These are phyloP conservation scores for Sonneratia caseolaris DNA, from an alignment of 345 rosid genomes.

Conservation along the genomic window DNA sequence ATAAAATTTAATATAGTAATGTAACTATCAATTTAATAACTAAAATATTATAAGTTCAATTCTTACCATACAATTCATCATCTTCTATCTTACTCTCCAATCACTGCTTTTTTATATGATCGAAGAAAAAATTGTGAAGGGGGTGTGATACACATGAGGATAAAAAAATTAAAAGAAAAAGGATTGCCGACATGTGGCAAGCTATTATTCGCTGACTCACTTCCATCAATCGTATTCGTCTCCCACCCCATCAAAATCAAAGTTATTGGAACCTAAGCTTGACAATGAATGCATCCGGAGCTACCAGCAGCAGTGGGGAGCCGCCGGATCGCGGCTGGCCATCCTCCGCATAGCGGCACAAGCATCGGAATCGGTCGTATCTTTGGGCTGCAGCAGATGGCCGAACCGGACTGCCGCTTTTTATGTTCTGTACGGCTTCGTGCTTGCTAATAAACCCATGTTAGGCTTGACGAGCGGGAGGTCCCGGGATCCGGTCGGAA, in stretches of 20 bases:
- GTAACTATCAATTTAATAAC: no score
- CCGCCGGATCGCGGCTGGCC: background rate
- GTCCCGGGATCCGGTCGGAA: no score
- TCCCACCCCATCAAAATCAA: background rate
- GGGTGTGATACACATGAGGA: no score
- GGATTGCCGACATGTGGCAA: background rate
- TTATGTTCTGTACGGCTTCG: background rate
- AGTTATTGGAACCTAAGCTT: background rate
- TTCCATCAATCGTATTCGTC: background rate
- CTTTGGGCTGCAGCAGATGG: background rate
- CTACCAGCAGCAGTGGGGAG: background rate
- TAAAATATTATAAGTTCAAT: no score
- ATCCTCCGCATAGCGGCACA: background rate
- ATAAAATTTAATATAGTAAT: no score
- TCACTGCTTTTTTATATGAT: no score
- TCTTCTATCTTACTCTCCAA: no score
- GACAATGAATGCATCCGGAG: background rate
- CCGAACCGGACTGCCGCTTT: background rate
- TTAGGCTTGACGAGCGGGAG: no score
- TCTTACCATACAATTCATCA: no score
- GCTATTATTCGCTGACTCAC: background rate
- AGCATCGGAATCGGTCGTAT: background rate
- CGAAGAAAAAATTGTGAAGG: no score
- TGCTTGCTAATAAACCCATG: no score
- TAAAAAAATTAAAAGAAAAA: no score